Evolutionary conservation across 2,329 filamentous ascomycete species (phyloP), one percentile per base, ranked within the genome.

Genomic region (Coniochaeta ligniaria): DNA sequence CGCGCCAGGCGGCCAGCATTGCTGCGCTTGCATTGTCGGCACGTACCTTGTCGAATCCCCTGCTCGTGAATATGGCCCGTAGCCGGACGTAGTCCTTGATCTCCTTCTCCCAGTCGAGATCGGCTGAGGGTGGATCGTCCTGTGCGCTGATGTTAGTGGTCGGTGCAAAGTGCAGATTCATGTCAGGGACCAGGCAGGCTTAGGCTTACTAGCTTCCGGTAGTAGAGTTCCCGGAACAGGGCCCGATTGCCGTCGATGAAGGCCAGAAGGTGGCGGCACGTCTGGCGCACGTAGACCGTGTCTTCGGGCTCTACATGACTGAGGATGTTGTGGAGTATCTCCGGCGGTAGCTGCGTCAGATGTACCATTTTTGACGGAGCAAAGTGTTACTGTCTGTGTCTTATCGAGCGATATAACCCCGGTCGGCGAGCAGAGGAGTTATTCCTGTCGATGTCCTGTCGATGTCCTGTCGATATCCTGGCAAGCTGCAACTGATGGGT

Each of bases 251-350:
- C 78, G 57, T 74, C 77, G 59, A 89, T 76, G 63, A 84, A 83
- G 36, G 74, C 71, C 61, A 82, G 73, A 55, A 92, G 73, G 12
- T 67, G 70, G 20, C 73, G 77, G 69, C 83, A 89, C 55, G 80
- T 80, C 61, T 70, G 72, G 41, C 79, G 77, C 52, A 89, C 68
- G 8, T 73, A 69, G 1, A 78, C 75, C 9, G 91, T 73, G 63
- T 90, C 87, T 45, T 72, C 70, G 1, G 85, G 83, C 31, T 81
- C 73, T 41, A 88, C 76, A 64, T 80, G 78, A 61, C 70, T 72
- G 63, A 91, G 75, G 64, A 90, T 83, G 67, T 80, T 75, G 66
- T 88, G 83, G 28, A 90, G 69, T 47, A 90, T 78, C 75, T 91
- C 88, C 7, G 81, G 77, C 9, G 86, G 85, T 24, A 88, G 54